phyloP scores from a whole-genome alignment of 768 basidiomycete genomes.

The Mycena albidolilacea region DNA sequence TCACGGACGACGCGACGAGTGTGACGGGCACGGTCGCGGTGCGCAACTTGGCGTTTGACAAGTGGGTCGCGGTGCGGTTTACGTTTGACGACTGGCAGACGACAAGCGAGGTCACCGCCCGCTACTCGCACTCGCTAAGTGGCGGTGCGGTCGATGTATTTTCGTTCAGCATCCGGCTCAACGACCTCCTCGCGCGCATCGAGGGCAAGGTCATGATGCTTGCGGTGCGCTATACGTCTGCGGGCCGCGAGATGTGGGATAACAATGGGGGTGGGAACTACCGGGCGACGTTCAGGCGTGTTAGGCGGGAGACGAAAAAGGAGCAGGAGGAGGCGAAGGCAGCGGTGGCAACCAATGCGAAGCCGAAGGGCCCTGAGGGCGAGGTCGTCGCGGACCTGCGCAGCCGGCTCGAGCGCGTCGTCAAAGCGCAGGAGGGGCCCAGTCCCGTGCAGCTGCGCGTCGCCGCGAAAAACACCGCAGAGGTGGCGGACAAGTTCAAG shows the following conservation, averaged over 20 bases:
- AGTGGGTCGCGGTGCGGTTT: constrained; percentile 90
- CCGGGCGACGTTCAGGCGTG: constrained; percentile 73
- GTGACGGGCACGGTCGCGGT: constrained; percentile 86
- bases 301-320: constrained; percentile 26
- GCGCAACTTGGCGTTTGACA: constrained; percentile 89
- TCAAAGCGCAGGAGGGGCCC: constrained; percentile 50
- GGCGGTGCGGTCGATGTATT: constrained; percentile 77
- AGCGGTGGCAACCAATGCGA: constrained; percentile 22
- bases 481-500: constrained; percentile 48
- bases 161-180: constrained; percentile 80
- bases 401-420: constrained; percentile 78
- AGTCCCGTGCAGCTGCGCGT: constrained; percentile 40
- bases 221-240: constrained; percentile 80
- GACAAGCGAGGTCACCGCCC: constrained; percentile 91
- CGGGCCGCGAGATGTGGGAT: constrained; percentile 91
- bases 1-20: constrained; percentile 65
- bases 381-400: constrained; percentile 73
- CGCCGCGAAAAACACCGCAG: constrained; percentile 33
- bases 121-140: constrained; percentile 67
- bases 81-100: constrained; percentile 98
- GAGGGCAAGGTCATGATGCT: constrained; percentile 89
- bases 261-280: constrained; percentile 89
- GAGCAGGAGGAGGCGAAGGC: constrained; percentile 27
- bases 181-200: constrained; percentile 81
- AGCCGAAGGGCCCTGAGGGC: constrained; percentile 50